Evolutionary conservation across 176 grass and related monocot species (phyloP), one percentile per base, ranked within the genome.

Genomic region (Avena eriantha): DNA sequence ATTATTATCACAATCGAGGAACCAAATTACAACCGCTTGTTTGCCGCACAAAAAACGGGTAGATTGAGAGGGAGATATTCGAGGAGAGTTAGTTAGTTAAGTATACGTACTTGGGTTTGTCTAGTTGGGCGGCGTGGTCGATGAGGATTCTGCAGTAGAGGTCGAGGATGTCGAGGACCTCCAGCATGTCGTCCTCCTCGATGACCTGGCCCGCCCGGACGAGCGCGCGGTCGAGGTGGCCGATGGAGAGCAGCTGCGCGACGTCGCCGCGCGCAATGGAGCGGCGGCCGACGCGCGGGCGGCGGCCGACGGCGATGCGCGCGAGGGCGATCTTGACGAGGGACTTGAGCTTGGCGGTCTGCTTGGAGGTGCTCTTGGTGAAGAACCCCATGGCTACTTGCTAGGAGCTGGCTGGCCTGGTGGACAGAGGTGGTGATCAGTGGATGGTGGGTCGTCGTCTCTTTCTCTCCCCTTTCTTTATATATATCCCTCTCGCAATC

Each of bases 341-440:
- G 51, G 84, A 69, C 87, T 87, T 92, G 76, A 89, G 18, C 87
- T 77, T 92, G 69, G 75, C 59, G 47, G 87, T 87, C 84, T 89
- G 84, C 84, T 79, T 89, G 43, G 91, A 84, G 49, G 67, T 87
- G 86, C 59, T 89, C 79, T 43, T 86, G 83, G 45, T 41, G 80
- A 92, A 86, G 59, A 89, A n/a, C 22, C 87, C 87, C 91, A 89
- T 91, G 69, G 59, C 64, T 23, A 9, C 16, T 8, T 7, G 31
- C 31, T 13, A 13, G n/a, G n/a, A n/a, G 69, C 8, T 57, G 5
- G 48, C 9, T 70, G 2, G 21, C 12, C 29, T 41, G 39, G 39
- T 41, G 39, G 39, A 41, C 39, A 41, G 39, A 13, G 6, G 19
- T 77, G 5, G 10, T 16, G 18, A 24, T 2, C 10, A 74, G 34